A percentile compares a stretch with the other conserved stretches of the same genome.
These are phyloP conservation scores for Ceratocystis harringtonii DNA, from an alignment of 2,329 filamentous ascomycete genomes.

Conservation along the genomic window DNA sequence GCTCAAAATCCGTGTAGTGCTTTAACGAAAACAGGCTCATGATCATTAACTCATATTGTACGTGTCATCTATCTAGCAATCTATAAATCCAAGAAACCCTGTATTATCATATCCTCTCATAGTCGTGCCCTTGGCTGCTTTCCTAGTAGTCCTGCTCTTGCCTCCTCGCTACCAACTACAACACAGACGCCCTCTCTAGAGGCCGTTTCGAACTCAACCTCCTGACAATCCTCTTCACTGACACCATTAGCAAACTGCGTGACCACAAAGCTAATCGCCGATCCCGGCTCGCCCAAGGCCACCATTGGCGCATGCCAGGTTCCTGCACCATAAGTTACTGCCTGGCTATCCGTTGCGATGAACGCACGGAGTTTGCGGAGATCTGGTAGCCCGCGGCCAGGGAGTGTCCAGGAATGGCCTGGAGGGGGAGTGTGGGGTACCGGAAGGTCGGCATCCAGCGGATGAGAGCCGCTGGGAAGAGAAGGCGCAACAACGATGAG, in stretches of 20 bases:
- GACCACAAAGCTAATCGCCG: conserved; percentile 70
- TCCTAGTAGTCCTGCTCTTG: background rate
- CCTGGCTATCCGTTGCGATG: conserved; percentile 59
- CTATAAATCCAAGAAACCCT: too few relatives aligned
- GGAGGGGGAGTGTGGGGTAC: conserved; percentile 13
- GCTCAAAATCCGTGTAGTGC: too few relatives aligned
- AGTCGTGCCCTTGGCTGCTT: background rate
- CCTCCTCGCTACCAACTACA: background rate
- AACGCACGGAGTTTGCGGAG: conserved; percentile 58
- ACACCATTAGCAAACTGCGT: conserved; percentile 80
- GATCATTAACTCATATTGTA: too few relatives aligned
- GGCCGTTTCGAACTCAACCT: conserved; percentile 32
- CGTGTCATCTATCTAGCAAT: too few relatives aligned
- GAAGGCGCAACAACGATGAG: conserved; percentile 83
- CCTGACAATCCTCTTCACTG: conserved; percentile 72
- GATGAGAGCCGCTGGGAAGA: conserved; percentile 32
- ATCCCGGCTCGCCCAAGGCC: conserved; percentile 47
- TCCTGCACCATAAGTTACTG: conserved; percentile 79
- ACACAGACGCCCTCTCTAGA: background rate
- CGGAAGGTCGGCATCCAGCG: conserved; percentile 20
- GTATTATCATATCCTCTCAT: too few relatives aligned
- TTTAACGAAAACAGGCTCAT: too few relatives aligned
- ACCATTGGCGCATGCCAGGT: conserved; percentile 98
- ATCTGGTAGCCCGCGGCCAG: conserved; percentile 56
- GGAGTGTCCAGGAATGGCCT: conserved; percentile 29